Base-by-base conservation (phyloP, 2,329 filamentous ascomycete species). In the Hypocrella siamensis region DNA sequence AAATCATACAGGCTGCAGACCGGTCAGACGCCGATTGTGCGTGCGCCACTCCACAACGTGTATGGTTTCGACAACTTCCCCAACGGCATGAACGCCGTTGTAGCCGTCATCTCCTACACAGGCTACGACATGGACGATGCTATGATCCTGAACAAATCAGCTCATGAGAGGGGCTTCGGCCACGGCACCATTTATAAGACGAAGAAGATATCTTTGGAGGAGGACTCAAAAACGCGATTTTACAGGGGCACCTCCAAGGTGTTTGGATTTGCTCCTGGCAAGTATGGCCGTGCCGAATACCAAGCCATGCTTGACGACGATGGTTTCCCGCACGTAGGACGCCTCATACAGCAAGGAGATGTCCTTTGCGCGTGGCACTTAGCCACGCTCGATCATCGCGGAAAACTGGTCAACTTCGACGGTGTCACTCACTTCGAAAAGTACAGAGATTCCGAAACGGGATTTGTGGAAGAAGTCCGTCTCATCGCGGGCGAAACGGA, bases 111-210 rank as follows among this genome's bases (percentile, higher is more conserved):
- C 40, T 94, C 88, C 1, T 98, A 98, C 56, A 96, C 88, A 2
- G 90, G 88, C 31, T 98, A 96, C 59, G 90, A 98, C 67, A 98
- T 98, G 90, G 90, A 98, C 66, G 90, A 98, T 60, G 90, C 90
- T 52, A 96, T 96, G 88, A 96, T 98, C 51, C 67, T 98, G 51
- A 96, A 96, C 65, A 96, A 96, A 55, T 93, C 85, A 15, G 77
- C 88, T 3, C 84, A 94, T 54, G 90, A 98, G 57, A 76, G 90
- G 43, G 90, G 90, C 11, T 96, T 98, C 48, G 88, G 85, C 24
- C 76, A 96, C 48, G 90, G 90, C 34, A 92, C 86, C 5, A 85
- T 98, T 45, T 98, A 94, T 68, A 98, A 98, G 63, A 93, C 85
- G 7, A 93, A 96, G 60, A 81, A 92, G 48, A 76, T 90, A 48